A percentile compares a stretch with the other conserved stretches of the same genome.
phyloP scores from a whole-genome alignment of 1,139 yeast genomes.

The Taphrina flavorubra region DNA sequence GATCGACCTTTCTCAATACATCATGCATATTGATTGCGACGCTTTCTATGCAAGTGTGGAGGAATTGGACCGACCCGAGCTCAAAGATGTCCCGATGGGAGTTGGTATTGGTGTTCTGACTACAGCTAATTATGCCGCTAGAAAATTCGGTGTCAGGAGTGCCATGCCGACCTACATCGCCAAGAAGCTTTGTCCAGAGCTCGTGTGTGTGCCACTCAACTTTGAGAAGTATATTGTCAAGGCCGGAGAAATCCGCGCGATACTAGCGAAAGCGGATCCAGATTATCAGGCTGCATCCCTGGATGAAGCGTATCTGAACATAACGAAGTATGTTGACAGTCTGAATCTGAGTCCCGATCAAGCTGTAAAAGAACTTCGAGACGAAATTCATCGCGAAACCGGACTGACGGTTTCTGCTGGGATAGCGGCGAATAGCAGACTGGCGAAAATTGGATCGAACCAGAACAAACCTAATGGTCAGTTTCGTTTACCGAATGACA shows the following conservation, averaged over 20 bases:
- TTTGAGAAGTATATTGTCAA: slow-evolving; percentile 66
- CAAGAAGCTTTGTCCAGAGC: slow-evolving; percentile 61
- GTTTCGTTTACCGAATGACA: slow-evolving; percentile 47
- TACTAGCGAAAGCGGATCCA: slow-evolving; percentile 49
- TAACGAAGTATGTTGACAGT: slow-evolving; percentile 50
- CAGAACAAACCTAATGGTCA: slow-evolving; percentile 75
- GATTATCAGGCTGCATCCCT: slow-evolving; percentile 71
- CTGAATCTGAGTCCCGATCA: slow-evolving; percentile 44
- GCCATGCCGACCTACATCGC: slow-evolving; percentile 81
- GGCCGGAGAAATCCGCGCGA: slow-evolving; percentile 60
- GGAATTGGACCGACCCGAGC: slow-evolving; percentile 59
- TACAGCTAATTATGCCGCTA: slow-evolving; percentile 78
- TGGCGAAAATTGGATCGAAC: slow-evolving; percentile 71
- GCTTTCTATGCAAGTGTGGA: slow-evolving; percentile 84
- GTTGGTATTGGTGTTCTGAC: slow-evolving; percentile 81
- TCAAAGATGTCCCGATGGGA: slow-evolving; percentile 68
- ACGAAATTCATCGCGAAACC: slow-evolving; percentile 57
- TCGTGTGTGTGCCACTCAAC: slow-evolving; percentile 65
- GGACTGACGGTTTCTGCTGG: slow-evolving; percentile 74
- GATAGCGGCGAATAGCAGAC: slow-evolving; percentile 62
- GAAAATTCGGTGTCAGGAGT: slow-evolving; percentile 63
- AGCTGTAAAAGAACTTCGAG: slow-evolving; percentile 56
- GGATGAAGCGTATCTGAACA: slow-evolving; percentile 75
- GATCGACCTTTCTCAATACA: slow-evolving; percentile 50
- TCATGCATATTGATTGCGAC: slow-evolving; percentile 79